phyloP scores from a whole-genome alignment of 345 rosid species.

The Carallia pectinifolia region DNA sequence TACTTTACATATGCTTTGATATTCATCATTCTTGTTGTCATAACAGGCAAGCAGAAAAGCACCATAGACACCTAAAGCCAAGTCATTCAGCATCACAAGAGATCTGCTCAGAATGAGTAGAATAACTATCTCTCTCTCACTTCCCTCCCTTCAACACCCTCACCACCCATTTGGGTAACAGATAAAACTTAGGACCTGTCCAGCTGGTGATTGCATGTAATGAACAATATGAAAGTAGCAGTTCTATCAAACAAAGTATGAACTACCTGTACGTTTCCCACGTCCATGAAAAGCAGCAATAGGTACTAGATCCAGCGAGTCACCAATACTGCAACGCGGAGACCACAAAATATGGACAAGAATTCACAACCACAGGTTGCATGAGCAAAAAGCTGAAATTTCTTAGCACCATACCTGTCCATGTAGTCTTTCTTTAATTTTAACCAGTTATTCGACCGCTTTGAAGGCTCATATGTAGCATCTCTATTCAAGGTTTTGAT shows the following conservation, averaged over 20 bases:
- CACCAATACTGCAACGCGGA: slow-evolving; percentile 67
- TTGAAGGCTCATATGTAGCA: slow-evolving; percentile 98
- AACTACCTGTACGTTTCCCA: slow-evolving; percentile 85
- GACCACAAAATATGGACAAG: not conserved
- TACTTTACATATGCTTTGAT: slow-evolving; percentile 90
- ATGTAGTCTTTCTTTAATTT: slow-evolving; percentile 95
- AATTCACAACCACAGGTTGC: too few relatives aligned
- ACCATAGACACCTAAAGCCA: slow-evolving; percentile 72
- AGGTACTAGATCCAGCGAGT: slow-evolving; percentile 91
- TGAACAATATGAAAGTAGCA: not conserved
- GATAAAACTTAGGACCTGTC: not conserved
- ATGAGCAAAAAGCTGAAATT: not conserved
- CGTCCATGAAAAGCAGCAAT: slow-evolving; percentile 95
- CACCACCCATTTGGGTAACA: not conserved
- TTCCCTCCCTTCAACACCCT: not conserved
- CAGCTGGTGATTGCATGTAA: not conserved
- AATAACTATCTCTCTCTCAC: not conserved
- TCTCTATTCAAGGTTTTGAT: slow-evolving; percentile 85
- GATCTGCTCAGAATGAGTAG: slow-evolving; percentile 8
- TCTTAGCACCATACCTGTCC: slow-evolving; percentile 54
- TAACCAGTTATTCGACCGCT: slow-evolving; percentile 88
- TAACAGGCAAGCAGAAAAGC: slow-evolving; percentile 94
- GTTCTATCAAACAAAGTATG: slow-evolving; percentile 1
- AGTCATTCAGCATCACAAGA: slow-evolving; percentile 19
- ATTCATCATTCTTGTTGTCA: slow-evolving; percentile 74